Evolutionary conservation across 2,329 filamentous ascomycete genomes (phyloP).

Genomic region (Rutstroemia sydowiana): DNA sequence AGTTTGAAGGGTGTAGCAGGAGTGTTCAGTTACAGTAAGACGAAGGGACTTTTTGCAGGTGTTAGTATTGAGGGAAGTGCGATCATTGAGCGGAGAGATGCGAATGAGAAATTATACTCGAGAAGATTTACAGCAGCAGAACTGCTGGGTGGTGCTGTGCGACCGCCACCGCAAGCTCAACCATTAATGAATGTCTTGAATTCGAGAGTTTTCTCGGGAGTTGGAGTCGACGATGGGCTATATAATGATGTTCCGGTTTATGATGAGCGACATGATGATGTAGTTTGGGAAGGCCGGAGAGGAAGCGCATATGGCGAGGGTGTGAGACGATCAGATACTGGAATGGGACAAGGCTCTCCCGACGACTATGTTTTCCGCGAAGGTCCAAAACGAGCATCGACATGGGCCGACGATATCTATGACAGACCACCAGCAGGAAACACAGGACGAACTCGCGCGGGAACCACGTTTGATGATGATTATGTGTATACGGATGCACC

Average conservation of each 20-base stretch:
- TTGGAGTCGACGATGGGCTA: conserved; percentile 55
- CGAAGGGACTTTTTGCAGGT: conserved; percentile 92
- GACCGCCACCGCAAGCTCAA: conserved; percentile 72
- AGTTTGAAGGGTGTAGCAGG: conserved; percentile 83
- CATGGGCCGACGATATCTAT: conserved; percentile 72
- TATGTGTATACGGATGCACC: conserved; percentile 48
- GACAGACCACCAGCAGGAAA: conserved; percentile 45
- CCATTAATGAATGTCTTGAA: conserved; percentile 81
- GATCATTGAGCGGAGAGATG: conserved; percentile 89
- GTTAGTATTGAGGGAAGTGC: conserved; percentile 90
- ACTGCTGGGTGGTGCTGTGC: conserved; percentile 70
- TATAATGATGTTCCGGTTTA: conserved; percentile 95
- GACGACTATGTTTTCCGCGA: conserved; percentile 45
- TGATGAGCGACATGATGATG: conserved; percentile 72
- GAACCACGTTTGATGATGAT: conserved; percentile 38
- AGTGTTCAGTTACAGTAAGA: conserved; percentile 96
- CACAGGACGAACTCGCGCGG: conserved; percentile 34
- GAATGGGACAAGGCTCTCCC: conserved; percentile 29
- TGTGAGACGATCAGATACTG: conserved; percentile 37
- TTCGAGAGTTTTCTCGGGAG: conserved; percentile 74
- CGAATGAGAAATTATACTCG: conserved; percentile 94
- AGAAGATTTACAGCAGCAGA: conserved; percentile 73
- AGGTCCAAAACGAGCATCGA: conserved; percentile 54
- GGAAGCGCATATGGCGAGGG: conserved; percentile 67
- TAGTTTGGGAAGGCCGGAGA: conserved; percentile 72